Base-by-base conservation (phyloP, 495 filamentous ascomycete species). In the Penicillium psychrofluorescens region DNA sequence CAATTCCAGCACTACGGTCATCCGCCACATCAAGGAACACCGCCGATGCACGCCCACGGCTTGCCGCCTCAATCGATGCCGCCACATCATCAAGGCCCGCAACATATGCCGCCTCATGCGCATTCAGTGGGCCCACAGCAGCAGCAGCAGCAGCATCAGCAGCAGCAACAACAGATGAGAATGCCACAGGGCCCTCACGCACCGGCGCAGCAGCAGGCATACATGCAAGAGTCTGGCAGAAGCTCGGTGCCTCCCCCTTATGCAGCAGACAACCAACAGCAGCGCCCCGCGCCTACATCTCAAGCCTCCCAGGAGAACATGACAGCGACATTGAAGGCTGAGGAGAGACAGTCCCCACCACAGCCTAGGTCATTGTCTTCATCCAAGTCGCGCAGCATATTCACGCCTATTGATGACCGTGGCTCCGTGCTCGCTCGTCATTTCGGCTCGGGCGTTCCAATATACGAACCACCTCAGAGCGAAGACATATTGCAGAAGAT, bases 381-480 rank as follows among this genome's bases (percentile, higher is more conserved):
- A 11, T 80, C 81, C 13, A 90, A 91, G 62, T 85, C 85, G 7
- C 83, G 89, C 44, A 95, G 90, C 62, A 97, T 97, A 41, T 97
- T 95, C 54, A 98, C 92, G 1, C 92, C 92, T 2, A 95, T 97
- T 44, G 92, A 95, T 51, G 91, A 95, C 57, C 87, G 83, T 45
- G 79, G 86, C 36, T 96, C 92, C 6, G 81, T 95, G 49, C 70
- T 96, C 15, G 86, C 86, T 11, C 85, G 88, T 43, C 88, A 95
- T 64, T 85, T 92, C 58, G 88, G 86, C 34, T 70, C 63, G 9
- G 71, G 57, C 50, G 75, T 49, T 53, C 80, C 58, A 31, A 54
- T 41, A 44, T 61, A 53, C 29, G 77, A 81, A 35, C 58, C 66
- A 7, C 59, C 67, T 3, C 66, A 70, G 38, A 40, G 54, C 41